Evolutionary conservation across 2,329 filamentous ascomycete genomes (phyloP), one percentile per base, ranked within the genome.

Genomic region (Tetracladium maxilliforme): DNA sequence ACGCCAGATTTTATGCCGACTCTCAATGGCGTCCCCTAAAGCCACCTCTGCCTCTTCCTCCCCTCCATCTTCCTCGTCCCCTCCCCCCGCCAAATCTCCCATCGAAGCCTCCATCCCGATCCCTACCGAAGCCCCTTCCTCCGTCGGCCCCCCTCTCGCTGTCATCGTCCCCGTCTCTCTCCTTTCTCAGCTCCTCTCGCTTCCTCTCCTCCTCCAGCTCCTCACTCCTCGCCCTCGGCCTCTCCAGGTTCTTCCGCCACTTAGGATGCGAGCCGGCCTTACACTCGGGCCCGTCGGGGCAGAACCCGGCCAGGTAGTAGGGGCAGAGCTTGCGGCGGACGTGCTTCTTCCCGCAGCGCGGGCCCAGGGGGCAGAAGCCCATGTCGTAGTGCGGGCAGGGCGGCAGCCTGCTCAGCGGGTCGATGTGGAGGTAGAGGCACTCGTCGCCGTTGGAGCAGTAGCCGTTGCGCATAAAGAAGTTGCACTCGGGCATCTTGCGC

Each of bases 371-470:
- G 43, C 90, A 98, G 58, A 95, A 95, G 3, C 90, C 90, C 38
- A 78, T 74, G 33, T 94, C 84, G 58, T 94, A 98, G 52, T 92
- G 81, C 35, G 83, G 81, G 41, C 84, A 92, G 2, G 80, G 73
- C 14, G 73, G 81, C 39, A 82, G 58, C 43, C 82, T 75, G 32
- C 77, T 73, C 46, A 82, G 67, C 24, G 84, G 79, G 41, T 90
- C 82, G 41, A 92, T 79, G 53, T 93, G 83, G 23, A 92, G 71
- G 49, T 92, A 93, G 5, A 92, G 61, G 45, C 90, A 98, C 54
- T 98, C 90, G 51, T 95, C 87, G 37, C 87, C 90, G 54, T 94
- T 93, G 34, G 80, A 82, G 56, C 90, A 98, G 49, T 92, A 94
- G 28, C 83, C 83, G 45, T 90, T 92, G 32, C 84, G 70, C 30